Percentiles rank a stretch among this genome's conserved stretches.
Conservation (phyloP, 208 protist species). For the Crithidia acanthocephali region DNA sequence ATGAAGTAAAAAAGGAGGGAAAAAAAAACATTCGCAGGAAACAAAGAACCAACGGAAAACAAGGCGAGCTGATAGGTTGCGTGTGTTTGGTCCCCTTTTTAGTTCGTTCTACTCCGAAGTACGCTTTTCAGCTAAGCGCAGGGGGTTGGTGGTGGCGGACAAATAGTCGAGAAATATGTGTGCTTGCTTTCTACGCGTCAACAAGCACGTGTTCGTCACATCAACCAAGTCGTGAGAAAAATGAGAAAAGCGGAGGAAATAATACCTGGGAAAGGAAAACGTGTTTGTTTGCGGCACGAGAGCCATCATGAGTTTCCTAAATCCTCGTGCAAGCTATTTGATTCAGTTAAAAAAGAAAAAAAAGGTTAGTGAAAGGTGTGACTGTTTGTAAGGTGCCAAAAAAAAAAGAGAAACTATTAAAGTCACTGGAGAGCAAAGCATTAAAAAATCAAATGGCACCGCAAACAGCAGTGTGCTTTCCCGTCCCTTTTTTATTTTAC, state of each 20-base stretch:
- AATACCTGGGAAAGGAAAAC: background rate
- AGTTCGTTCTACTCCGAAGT: background rate
- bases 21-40: too few relatives aligned
- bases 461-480: too few relatives aligned
- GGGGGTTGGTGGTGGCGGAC: background rate
- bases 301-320: background rate
- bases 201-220: background rate
- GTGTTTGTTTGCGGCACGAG: background rate
- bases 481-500: too few relatives aligned
- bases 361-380: background rate
- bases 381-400: background rate
- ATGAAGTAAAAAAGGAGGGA: too few relatives aligned
- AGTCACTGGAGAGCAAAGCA: background rate
- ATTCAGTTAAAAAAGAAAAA: background rate
- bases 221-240: background rate
- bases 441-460: too few relatives aligned
- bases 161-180: background rate
- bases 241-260: background rate
- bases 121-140: background rate
- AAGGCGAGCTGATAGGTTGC: background rate
- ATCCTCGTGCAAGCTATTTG: background rate
- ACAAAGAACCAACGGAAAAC: too few relatives aligned
- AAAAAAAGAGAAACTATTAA: conserved; percentile 1
- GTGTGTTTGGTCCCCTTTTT: background rate
- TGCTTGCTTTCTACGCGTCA: background rate